Percentiles rank a stretch among this genome's conserved stretches.
Conservation (phyloP, 2,329 filamentous ascomycete species). For the Epichloe festucae region DNA sequence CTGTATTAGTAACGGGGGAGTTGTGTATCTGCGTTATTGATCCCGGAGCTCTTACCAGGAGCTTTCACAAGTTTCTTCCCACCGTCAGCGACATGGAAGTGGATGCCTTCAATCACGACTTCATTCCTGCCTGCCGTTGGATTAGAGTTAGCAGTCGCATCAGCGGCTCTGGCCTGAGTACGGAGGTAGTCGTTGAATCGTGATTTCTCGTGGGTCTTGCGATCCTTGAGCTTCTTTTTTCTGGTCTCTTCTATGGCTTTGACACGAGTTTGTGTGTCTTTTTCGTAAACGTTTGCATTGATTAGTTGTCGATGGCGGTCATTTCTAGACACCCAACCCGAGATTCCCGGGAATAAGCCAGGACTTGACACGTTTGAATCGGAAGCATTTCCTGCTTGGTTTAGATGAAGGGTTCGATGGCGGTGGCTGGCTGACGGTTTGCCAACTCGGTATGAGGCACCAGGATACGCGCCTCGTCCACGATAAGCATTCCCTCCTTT, state of each 20-base stretch:
- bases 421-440: slow-evolving; percentile 26
- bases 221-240: slow-evolving; percentile 39
- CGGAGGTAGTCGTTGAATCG: slow-evolving; percentile 32
- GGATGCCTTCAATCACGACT: slow-evolving; percentile 56
- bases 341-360: slow-evolving; percentile 18
- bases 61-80: slow-evolving; percentile 73
- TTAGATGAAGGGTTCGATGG: slow-evolving; percentile 51
- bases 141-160: slow-evolving; percentile 13
- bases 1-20: not conserved
- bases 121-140: slow-evolving; percentile 35
- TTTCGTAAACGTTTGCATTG: slow-evolving; percentile 65
- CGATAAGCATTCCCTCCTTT: slow-evolving; percentile 7
- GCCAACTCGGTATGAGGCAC: slow-evolving; percentile 23
- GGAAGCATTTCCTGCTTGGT: slow-evolving; percentile 24
- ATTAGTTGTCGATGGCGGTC: slow-evolving; percentile 74
- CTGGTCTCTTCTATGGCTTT: slow-evolving; percentile 61
- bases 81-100: slow-evolving; percentile 59
- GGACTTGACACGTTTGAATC: slow-evolving; percentile 24
- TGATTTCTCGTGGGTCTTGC: slow-evolving; percentile 44
- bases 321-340: slow-evolving; percentile 54
- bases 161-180: slow-evolving; percentile 12
- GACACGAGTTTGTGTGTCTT: slow-evolving; percentile 53
- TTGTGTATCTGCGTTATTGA: not conserved
- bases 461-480: slow-evolving; percentile 17
- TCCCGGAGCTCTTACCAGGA: slow-evolving; percentile 38